Percentiles rank a stretch among this genome's conserved stretches.
Evolutionary conservation across 345 rosid species (phyloP).

Genomic region (Citrus glauca): DNA sequence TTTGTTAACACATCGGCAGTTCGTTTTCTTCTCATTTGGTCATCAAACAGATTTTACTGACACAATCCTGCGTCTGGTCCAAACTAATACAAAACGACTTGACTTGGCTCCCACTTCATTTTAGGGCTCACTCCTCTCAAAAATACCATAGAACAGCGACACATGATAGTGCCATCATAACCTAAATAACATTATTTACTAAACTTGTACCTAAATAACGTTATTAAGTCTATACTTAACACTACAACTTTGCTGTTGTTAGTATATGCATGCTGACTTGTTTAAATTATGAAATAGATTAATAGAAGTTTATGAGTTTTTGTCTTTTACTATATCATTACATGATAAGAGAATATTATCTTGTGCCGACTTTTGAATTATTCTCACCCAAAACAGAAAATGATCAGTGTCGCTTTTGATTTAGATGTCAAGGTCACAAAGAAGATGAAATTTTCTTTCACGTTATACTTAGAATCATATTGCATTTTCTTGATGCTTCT

Average conservation of each 20-base stretch:
- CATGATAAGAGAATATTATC: constrained; percentile 5
- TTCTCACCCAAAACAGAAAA: constrained; percentile 2
- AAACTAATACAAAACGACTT: constrained; percentile 2
- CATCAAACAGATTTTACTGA: not conserved
- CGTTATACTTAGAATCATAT: not conserved
- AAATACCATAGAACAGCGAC: not conserved
- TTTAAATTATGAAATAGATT: not conserved
- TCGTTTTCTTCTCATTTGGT: not conserved
- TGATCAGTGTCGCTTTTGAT: not conserved
- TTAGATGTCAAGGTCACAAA: not conserved
- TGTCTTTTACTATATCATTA: not conserved
- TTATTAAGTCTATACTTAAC: no score
- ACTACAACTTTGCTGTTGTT: no score
- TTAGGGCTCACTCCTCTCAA: not conserved
- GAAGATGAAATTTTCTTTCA: not conserved
- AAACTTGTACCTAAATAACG: no score
- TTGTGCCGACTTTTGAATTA: constrained; percentile 1
- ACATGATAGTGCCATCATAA: no score
- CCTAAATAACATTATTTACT: no score
- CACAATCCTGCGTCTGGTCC: not conserved
- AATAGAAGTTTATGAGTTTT: not conserved
- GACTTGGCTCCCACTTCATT: not conserved
- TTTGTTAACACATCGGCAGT: not conserved
- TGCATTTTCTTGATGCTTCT: not conserved
- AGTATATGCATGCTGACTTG: not conserved